These are phyloP conservation scores for Monascus ruber DNA, from an alignment of 2,329 filamentous ascomycete genomes.

Conservation along the genomic window DNA sequence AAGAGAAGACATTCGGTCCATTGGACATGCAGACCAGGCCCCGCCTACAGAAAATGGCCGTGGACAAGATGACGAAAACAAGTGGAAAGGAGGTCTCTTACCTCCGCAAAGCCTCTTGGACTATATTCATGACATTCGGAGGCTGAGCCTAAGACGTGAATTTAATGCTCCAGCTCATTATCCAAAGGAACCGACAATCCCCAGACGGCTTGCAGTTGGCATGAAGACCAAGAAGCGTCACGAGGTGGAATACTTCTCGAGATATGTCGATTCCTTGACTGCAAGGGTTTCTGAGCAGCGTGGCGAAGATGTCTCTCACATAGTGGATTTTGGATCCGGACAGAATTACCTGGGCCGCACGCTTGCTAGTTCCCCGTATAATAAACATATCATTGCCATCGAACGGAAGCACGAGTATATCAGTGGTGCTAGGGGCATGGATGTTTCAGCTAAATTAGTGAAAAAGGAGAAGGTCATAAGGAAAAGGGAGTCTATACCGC, in stretches of 20 bases:
- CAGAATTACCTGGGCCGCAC: constrained; percentile 92
- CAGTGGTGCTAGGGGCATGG: constrained; percentile 68
- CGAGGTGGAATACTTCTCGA: constrained; percentile 84
- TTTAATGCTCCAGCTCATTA: constrained; percentile 34
- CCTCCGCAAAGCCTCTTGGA: constrained; percentile 50
- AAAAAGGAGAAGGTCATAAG: constrained; percentile 50
- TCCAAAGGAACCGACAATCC: constrained; percentile 43
- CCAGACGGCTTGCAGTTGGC: constrained; percentile 64
- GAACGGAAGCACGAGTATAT: constrained; percentile 84
- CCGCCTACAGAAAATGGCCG: constrained; percentile 4
- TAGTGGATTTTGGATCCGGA: constrained; percentile 91
- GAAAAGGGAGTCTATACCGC: constrained; percentile 52
- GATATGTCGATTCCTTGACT: constrained; percentile 62
- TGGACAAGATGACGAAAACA: constrained; percentile 2
- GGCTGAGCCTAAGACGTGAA: constrained; percentile 54
- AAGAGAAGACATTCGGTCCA: constrained; percentile 55
- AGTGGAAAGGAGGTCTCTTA: constrained; percentile 33
- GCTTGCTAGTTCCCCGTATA: constrained; percentile 74
- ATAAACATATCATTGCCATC: constrained; percentile 77
- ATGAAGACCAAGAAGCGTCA: constrained; percentile 97
- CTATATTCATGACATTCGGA: constrained; percentile 62
- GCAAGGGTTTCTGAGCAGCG: constrained; percentile 41
- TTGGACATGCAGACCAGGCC: constrained; percentile 12
- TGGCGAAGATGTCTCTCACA: constrained; percentile 55
- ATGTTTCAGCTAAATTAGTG: constrained; percentile 67